Conservation (phyloP, 2,329 filamentous ascomycete genomes). For the Venturia carpophila region DNA sequence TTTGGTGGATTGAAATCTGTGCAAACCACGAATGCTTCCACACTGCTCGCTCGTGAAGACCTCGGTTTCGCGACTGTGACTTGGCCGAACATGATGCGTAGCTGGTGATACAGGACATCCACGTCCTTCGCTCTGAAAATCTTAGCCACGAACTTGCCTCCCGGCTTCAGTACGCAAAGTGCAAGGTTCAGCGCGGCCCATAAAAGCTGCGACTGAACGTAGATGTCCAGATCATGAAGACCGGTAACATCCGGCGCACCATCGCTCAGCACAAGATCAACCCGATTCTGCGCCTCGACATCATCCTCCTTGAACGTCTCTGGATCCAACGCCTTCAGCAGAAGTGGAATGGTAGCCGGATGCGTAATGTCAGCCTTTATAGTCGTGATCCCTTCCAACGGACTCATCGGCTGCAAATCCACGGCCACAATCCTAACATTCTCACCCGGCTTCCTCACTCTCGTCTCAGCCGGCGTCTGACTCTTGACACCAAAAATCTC, state of each 20-base stretch:
- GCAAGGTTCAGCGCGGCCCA: constrained; percentile 91
- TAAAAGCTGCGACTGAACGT: constrained; percentile 90
- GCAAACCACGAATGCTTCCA: constrained; percentile 95
- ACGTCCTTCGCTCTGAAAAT: constrained; percentile 94
- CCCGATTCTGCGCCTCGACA: constrained; percentile 57
- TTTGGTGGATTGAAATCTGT: constrained; percentile 75
- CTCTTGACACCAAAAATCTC: constrained; percentile 43
- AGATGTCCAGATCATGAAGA: constrained; percentile 94
- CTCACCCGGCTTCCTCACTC: constrained; percentile 41
- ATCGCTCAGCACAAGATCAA: constrained; percentile 91
- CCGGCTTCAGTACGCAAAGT: constrained; percentile 82
- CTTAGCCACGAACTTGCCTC: constrained; percentile 95
- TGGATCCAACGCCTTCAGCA: constrained; percentile 77
- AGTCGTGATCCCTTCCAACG: constrained; percentile 83
- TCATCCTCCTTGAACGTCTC: constrained; percentile 38
- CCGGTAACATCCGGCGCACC: constrained; percentile 95
- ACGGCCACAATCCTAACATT: constrained; percentile 93
- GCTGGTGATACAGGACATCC: constrained; percentile 88
- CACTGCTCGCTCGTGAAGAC: constrained; percentile 88
- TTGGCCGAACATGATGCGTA: constrained; percentile 80
- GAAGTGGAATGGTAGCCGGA: constrained; percentile 83
- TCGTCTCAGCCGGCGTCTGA: constrained; percentile 10
- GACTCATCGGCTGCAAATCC: constrained; percentile 91
- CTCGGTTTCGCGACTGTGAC: constrained; percentile 91
- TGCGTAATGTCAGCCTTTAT: constrained; percentile 96